Percentiles rank a stretch among this genome's conserved stretches.
phyloP scores from a whole-genome alignment of 768 basidiomycete genomes.

The Tylopilus rubrobrunneus region DNA sequence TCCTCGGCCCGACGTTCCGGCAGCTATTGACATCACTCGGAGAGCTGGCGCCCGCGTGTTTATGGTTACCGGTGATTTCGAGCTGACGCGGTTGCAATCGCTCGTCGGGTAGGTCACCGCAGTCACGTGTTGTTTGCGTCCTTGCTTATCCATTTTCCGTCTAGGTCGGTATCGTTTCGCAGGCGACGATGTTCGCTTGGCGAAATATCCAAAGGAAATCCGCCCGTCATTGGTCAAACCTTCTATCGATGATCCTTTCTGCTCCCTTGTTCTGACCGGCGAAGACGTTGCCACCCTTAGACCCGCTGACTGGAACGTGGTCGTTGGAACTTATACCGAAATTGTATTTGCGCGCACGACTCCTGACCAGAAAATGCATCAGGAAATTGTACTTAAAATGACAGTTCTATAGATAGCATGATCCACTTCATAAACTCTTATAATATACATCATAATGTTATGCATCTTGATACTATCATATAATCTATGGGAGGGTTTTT shows the following conservation, averaged over 20 bases:
- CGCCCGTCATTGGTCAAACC: slow-evolving; percentile 32
- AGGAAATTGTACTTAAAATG: too few species aligned
- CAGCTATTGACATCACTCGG: slow-evolving; percentile 43
- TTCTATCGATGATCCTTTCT: slow-evolving; percentile 34
- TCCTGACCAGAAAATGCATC: slow-evolving; percentile 49
- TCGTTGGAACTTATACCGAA: slow-evolving; percentile 37
- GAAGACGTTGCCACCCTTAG: slow-evolving; percentile 39
- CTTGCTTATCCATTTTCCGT: background rate
- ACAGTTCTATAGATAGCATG: too few species aligned
- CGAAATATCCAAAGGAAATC: slow-evolving; percentile 16
- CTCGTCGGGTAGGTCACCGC: slow-evolving; percentile 34
- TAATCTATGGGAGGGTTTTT: too few species aligned
- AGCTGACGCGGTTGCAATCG: slow-evolving; percentile 52
- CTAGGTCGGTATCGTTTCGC: slow-evolving; percentile 42
- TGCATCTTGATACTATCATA: too few species aligned
- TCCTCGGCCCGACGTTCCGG: slow-evolving; percentile 46
- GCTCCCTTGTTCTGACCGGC: slow-evolving; percentile 42
- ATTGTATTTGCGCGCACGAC: slow-evolving; percentile 54
- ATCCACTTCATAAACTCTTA: too few species aligned
- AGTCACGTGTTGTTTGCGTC: background rate
- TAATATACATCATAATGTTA: too few species aligned
- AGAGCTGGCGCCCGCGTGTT: slow-evolving; percentile 50
- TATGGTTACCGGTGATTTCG: slow-evolving; percentile 58
- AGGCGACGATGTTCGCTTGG: slow-evolving; percentile 26
- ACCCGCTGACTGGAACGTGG: slow-evolving; percentile 36